Base-by-base conservation (phyloP, 2,329 filamentous ascomycete genomes). In the Calonectria pteridis region DNA sequence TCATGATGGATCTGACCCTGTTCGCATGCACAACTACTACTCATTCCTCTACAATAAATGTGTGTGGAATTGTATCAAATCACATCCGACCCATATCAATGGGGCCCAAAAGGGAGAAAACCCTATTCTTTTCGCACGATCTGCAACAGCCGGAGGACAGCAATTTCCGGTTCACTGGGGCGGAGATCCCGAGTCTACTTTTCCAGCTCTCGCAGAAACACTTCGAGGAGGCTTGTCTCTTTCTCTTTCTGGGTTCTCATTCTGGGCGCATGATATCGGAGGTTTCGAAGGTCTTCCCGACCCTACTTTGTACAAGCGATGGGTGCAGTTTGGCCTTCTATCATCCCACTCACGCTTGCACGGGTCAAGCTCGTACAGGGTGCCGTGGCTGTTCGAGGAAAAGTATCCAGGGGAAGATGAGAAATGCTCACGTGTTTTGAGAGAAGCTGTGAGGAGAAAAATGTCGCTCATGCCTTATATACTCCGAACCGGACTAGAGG, bases 161-260 rank as follows among this genome's bases (percentile, higher is more conserved):
- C 55, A 59, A 40, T 59, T 59, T 16, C 55, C 55, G 10, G 55
- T 59, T 14, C 55, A 59, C 23, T 59, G 55, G 55, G 55, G 55
- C 28, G 55, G 55, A 20, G 55, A 59, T 10, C 55, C 55, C 7
- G 55, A 59, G 28, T 59, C 55, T 28, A 59, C 33, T 1, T 59
- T 59, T 40, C 33, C 33, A 2, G 55, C 55, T 20, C 13, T 40
- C 16, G 33, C 55, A 18, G 55, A 59, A 28, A 59, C 55, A 3
- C 55, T 59, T 4, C 55, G 55, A 1, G 33, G 55, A 7, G 55
- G 55, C 9, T 18, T 59, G 7, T 59, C 55, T 10, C 55, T 59
- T 20, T 37, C 55, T 4, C 55, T 59, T 26, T 59, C 55, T 28
- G 55, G 55, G 4, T 59, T 37, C 13, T 37, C 55, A 20, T 59